Conservation (phyloP, 2,329 filamentous ascomycete genomes). For the Xylariaceae sp. region DNA sequence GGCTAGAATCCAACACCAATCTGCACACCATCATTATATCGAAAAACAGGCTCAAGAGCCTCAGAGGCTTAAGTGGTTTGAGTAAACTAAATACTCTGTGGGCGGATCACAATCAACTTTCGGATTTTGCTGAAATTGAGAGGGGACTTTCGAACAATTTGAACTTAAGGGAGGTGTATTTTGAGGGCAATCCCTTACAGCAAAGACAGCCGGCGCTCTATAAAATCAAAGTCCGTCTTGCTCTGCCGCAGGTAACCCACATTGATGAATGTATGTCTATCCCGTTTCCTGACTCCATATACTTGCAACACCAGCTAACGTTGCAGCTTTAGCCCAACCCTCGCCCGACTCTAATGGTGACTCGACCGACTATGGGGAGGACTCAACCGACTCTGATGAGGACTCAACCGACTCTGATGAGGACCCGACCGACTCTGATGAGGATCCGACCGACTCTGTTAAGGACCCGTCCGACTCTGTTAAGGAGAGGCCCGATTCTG, state of each 20-base stretch:
- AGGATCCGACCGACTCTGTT: too few relatives aligned
- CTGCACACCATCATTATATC: constrained; percentile 83
- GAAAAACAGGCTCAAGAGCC: constrained; percentile 73
- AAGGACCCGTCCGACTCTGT: too few relatives aligned
- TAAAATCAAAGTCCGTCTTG: constrained; percentile 85
- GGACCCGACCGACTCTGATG: too few relatives aligned
- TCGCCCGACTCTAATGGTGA: too few relatives aligned
- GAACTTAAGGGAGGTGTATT: constrained; percentile 82
- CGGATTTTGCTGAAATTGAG: constrained; percentile 78
- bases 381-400: too few relatives aligned
- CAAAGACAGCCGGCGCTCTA: constrained; percentile 74
- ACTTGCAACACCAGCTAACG: too few relatives aligned
- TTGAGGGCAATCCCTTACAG: constrained; percentile 92
- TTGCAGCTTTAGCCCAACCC: too few relatives aligned
- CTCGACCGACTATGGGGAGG: too few relatives aligned
- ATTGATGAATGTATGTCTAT: constrained; percentile 89
- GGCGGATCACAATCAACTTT: constrained; percentile 83
- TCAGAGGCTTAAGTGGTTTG: constrained; percentile 66
- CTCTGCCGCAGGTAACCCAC: constrained; percentile 81
- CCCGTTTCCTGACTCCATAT: too few relatives aligned
- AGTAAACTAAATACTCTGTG: constrained; percentile 80
- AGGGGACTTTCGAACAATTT: constrained; percentile 72
- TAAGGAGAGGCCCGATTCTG: too few relatives aligned
- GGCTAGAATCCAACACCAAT: constrained; percentile 60
- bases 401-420: too few relatives aligned